Evolutionary conservation across 2,329 filamentous ascomycete genomes (phyloP), one percentile per base, ranked within the genome.

Genomic region (Westerdykella ornata): DNA sequence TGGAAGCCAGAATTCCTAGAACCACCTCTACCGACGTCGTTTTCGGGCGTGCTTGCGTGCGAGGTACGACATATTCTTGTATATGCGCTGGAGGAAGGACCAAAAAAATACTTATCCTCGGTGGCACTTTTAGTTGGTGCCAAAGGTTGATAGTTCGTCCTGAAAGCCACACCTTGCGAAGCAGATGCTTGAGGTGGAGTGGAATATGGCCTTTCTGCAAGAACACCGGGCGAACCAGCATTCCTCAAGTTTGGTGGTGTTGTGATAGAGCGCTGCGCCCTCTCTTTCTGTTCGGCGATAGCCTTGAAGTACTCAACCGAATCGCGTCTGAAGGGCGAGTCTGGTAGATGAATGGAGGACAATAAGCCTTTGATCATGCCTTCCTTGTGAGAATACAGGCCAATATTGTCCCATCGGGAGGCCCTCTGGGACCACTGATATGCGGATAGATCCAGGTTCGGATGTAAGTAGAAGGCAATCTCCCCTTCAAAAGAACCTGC

Each of bases 361-460:
- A 72, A 54, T 28, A 65, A 64, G 5, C 71, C 71, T 47, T 72
- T 70, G 3, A 70, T 61, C 39, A 53, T 63, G 53, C 66, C 63
- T 37, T 65, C 63, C 12, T 53, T 62, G 42, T 70, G 65, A 26
- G 62, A 67, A 45, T 66, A 73, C 18, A 62, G 59, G 2, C 71
- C 71, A 30, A 73, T 65, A 42, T 70, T 70, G 37, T 64, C 57
- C 71, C 71, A 74, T 31, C 67, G 56, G 35, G 59, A 70, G 3
- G 63, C 54, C 1, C 43, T 39, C 0, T 44, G 43, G 5, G 66
- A 68, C 71, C 71, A 74, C 44, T 71, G 67, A 39, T 73, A 71
- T 2, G 70, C 71, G 18, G 68, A 67, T 4, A 73, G 60, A 41
- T 73, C 69, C 35, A 68, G 63, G 43, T 72, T 73, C 0, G 69